phyloP scores from a whole-genome alignment of 495 filamentous ascomycete species.

The Xeromyces bisporus region DNA sequence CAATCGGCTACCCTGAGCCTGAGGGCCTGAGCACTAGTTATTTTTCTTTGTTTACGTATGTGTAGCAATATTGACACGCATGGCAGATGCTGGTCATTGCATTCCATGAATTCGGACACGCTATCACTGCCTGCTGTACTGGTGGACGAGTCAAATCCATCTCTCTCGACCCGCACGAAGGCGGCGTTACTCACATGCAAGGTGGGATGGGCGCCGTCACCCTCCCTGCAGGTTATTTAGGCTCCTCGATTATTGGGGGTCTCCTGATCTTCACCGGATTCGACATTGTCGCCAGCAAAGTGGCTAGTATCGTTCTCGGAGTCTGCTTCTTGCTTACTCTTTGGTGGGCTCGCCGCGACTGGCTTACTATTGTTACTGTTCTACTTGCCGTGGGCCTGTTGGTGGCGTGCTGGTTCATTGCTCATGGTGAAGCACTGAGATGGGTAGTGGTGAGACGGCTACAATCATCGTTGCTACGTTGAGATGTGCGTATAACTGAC shows the following conservation, averaged over 20 bases:
- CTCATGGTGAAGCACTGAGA: conserved; percentile 51
- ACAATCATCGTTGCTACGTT: neutral
- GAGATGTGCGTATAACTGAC: no score
- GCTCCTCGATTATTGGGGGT: conserved; percentile 57
- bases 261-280: conserved; percentile 68
- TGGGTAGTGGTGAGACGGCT: conserved; percentile 48
- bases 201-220: conserved; percentile 60
- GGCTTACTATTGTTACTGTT: conserved; percentile 56
- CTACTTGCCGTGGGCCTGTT: conserved; percentile 51
- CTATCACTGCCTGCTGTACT: conserved; percentile 52
- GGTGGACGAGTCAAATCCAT: conserved; percentile 61
- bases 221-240: conserved; percentile 61
- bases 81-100: conserved; percentile 75
- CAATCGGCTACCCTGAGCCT: neutral
- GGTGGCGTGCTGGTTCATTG: conserved; percentile 66
- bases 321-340: conserved; percentile 60
- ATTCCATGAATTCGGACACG: conserved; percentile 72
- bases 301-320: conserved; percentile 53
- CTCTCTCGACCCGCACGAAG: conserved; percentile 49
- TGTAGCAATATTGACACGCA: neutral
- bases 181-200: conserved; percentile 63
- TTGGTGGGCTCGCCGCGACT: conserved; percentile 66
- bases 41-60: neutral
- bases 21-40: conserved; percentile 1
- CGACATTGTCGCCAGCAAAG: conserved; percentile 61